Evolutionary conservation across 768 basidiomycete genomes (phyloP), one percentile per base, ranked within the genome.

Genomic region (Calvatia gigantea): DNA sequence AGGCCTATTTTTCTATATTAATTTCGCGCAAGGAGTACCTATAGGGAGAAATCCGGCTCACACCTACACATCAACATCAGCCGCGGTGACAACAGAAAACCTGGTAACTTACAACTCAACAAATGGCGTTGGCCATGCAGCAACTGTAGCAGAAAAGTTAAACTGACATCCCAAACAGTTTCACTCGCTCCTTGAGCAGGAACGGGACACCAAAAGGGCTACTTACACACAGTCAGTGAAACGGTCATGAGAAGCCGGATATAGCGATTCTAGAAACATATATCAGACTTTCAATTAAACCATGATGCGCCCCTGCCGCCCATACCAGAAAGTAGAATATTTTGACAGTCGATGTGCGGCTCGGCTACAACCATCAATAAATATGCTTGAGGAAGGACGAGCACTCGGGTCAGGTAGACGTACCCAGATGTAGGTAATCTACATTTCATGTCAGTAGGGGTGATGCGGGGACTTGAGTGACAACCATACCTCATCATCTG

Each of bases 271-370:
- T 48, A 23, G 46, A 33, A 31, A 17, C 17, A 12, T 6, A 45
- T 5, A 48, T 48, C 46, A n/a, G 21, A 17, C 32, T n/a, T 2
- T 33, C 21, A 14, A 32, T n/a, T 31, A 32, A 23, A 8, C n/a
- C n/a, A 48, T n/a, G 14, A 6, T 32, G 46, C 17, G 46, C n/a
- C n/a, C n/a, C n/a, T 14, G 31, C 29, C 29, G 9, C 12, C 12
- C 46, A 3, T 3, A 48, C 46, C 21, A 48, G 46, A 27, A 48
- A 48, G 46, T 48, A 48, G 19, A 48, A 48, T 33, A 31, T 48
- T 32, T 48, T 48, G 46, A 48, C 29, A n/a, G 31, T 48, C n/a
- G 46, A 48, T 32, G 29, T 48, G 11, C 46, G 46, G 46, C 46
- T 48, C 46, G 31, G 17, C 46, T 48, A 14, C 33, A 33, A 17